Base-by-base conservation (phyloP, 2,329 filamentous ascomycete species). In the Calonectria fujianensis region DNA sequence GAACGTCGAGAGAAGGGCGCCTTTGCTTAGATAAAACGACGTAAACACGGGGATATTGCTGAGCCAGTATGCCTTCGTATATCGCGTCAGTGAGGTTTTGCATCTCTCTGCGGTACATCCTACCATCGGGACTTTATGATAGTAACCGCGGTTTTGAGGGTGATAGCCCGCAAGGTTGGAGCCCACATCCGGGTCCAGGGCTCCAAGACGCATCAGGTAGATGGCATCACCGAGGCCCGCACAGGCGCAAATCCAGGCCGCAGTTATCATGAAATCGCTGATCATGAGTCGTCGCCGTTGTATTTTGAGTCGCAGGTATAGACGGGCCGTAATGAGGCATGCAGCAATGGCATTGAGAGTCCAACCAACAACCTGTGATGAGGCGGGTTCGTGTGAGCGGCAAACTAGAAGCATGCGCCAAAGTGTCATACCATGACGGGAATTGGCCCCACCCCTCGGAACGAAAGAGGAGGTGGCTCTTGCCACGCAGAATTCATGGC, bases 261-360 rank as follows among this genome's bases (percentile, higher is more conserved):
- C 29, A 20, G 35, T 7, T 9, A 70, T 70, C 68, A 70, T 51
- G 16, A 27, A 24, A 24, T 70, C 68, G 54, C 68, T 50, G 2
- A 32, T 1, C 41, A 70, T 35, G 3, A 63, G 18, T 13, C 54
- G 39, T 8, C 68, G 54, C 20, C 54, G 32, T 63, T 70, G 68
- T n/a, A 51, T 70, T 18, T 7, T 48, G 11, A 70, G 59, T 8
- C 68, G 68, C 14, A 70, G 31, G 50, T 70, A 63, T 70, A 70
- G 8, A 8, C 68, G 68, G n/a, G 68, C 68, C 3, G 37, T 24
- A 32, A 70, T 70, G 31, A 63, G 52, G 7, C n/a, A 57, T 20
- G 54, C 27, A 20, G 68, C 54, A 37, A 70, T 31, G 2, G n/a
- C 54, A n/a, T 63, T 50, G 1, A 70, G 54, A 1, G 37, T 57